These are phyloP conservation scores for Colletotrichum navitas DNA, from an alignment of 2,329 filamentous ascomycete species.

Conservation along the genomic window DNA sequence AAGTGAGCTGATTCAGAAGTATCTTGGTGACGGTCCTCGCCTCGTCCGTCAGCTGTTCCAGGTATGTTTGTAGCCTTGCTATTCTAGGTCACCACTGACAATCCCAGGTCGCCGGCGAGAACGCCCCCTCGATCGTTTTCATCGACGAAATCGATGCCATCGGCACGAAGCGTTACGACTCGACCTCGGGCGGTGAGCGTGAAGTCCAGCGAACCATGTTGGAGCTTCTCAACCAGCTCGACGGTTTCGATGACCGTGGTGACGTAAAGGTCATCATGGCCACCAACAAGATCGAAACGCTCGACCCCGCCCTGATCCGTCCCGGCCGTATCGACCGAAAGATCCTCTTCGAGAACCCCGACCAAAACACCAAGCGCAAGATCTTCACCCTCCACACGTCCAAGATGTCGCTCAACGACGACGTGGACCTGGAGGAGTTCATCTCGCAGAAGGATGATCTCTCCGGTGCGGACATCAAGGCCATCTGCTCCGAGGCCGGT, in stretches of 20 bases:
- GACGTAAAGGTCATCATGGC: slow-evolving; percentile 99
- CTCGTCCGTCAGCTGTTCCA: slow-evolving; percentile 97
- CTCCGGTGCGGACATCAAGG: slow-evolving; percentile 97
- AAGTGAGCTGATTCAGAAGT: slow-evolving; percentile 99
- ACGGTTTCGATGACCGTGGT: slow-evolving; percentile 98
- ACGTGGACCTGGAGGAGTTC: slow-evolving; percentile 99
- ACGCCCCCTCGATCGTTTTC: slow-evolving; percentile 97
- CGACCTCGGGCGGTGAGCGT: slow-evolving; percentile 94
- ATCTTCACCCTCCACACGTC: slow-evolving; percentile 98
- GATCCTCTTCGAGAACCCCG: slow-evolving; percentile 79
- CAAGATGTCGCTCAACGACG: slow-evolving; percentile 96
- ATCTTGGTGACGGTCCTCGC: slow-evolving; percentile 93
- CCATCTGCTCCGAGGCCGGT: slow-evolving; percentile 97
- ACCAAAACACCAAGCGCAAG: slow-evolving; percentile 94
- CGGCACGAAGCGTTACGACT: slow-evolving; percentile 98
- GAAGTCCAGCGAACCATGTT: slow-evolving; percentile 99
- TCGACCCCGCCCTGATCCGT: slow-evolving; percentile 95
- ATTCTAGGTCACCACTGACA: slow-evolving; percentile 1
- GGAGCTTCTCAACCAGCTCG: slow-evolving; percentile 96
- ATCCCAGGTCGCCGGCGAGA: slow-evolving; percentile 86
- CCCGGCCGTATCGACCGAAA: slow-evolving; percentile 98
- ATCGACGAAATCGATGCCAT: slow-evolving; percentile 99
- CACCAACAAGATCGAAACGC: slow-evolving; percentile 99
- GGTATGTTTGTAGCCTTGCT: slow-evolving; percentile 55
- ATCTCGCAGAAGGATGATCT: slow-evolving; percentile 98